phyloP scores from a whole-genome alignment of 2,329 filamentous ascomycete genomes.

The Phialocephala sp. region DNA sequence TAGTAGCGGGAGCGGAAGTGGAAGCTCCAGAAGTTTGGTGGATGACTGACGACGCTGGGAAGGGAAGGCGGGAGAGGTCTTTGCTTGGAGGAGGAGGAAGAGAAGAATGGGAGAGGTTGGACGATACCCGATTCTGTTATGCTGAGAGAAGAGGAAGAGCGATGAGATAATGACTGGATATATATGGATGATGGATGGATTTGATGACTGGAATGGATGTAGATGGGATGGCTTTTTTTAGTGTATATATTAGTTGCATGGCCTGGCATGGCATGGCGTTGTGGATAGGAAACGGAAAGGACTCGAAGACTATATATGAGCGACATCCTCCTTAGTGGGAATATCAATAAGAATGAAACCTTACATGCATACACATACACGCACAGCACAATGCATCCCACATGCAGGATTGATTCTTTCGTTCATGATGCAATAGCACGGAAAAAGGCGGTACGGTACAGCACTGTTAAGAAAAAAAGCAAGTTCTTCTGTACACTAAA shows the following conservation, averaged over 20 bases:
- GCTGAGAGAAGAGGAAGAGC: not conserved
- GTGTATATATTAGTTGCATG: conserved; percentile 17
- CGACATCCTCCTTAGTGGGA: not conserved
- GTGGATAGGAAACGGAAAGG: conserved; percentile 10
- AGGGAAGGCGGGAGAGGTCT: not conserved
- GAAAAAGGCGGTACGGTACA: not conserved
- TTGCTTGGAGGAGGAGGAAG: conserved; percentile 2
- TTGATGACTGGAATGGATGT: too few relatives aligned
- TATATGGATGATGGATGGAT: conserved; percentile 10
- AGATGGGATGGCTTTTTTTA: conserved; percentile 9
- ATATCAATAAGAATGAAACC: conserved; percentile 7
- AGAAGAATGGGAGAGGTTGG: not conserved
- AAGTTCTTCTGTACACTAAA: conserved; percentile 11
- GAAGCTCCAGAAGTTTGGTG: conserved; percentile 35
- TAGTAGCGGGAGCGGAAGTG: conserved; percentile 27
- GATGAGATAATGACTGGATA: conserved; percentile 7
- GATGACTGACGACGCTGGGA: conserved; percentile 35
- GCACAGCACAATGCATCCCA: not conserved
- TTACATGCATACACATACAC: not conserved
- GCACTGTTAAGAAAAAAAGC: not conserved
- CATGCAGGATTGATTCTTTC: not conserved
- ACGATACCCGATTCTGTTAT: conserved; percentile 12
- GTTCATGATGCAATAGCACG: conserved; percentile 1
- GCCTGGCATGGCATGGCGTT: conserved; percentile 16
- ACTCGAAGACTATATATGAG: not conserved